Conservation (phyloP, 1,284 basidiomycete species). For the Irpex sp. region DNA sequence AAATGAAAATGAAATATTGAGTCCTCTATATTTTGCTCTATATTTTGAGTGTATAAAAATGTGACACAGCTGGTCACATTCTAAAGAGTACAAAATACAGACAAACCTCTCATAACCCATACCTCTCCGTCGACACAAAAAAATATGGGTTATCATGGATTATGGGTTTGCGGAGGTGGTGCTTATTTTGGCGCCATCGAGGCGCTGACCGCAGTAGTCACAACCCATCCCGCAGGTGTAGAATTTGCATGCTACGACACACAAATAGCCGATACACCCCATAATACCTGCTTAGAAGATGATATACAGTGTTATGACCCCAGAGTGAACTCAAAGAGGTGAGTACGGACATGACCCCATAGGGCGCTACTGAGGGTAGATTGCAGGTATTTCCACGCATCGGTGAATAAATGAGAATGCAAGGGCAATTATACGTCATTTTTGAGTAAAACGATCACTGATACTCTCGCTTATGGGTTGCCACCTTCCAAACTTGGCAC, state of each 20-base stretch:
- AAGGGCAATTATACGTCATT: background rate
- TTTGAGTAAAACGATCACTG: background rate
- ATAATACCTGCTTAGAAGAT: too few relatives aligned
- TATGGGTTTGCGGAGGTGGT: background rate
- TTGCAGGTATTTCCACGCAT: background rate
- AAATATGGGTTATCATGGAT: background rate
- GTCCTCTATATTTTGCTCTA: too few relatives aligned
- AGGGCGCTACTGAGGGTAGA: background rate
- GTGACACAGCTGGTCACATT: too few relatives aligned
- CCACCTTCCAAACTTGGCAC: background rate
- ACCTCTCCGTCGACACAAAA: background rate
- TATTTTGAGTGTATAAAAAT: too few relatives aligned
- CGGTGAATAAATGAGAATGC: background rate
- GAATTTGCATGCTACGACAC: background rate
- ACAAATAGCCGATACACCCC: background rate
- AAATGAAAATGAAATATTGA: too few relatives aligned
- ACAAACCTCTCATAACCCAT: background rate
- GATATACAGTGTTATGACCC: too few relatives aligned
- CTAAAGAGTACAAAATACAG: too few relatives aligned
- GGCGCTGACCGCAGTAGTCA: background rate
- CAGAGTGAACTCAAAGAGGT: too few relatives aligned
- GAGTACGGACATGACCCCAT: too few relatives aligned
- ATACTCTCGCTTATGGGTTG: background rate
- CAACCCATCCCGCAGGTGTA: background rate
- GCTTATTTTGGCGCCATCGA: background rate